A percentile compares a stretch with the other conserved stretches of the same genome.
phyloP scores from a whole-genome alignment of 2,329 filamentous ascomycete genomes.

The Talaromyces sp. region DNA sequence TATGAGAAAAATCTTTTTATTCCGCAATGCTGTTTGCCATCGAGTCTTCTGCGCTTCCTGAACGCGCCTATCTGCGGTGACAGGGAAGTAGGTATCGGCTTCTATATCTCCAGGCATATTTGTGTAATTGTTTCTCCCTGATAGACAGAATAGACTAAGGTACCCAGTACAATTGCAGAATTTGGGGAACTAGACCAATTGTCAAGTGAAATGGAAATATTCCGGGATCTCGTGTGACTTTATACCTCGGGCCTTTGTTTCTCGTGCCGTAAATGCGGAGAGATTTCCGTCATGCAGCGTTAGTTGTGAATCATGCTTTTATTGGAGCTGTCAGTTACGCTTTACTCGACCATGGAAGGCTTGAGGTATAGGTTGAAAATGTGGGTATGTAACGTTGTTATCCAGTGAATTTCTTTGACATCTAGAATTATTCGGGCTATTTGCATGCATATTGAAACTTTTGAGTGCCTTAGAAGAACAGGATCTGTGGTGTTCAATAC shows the following conservation, averaged over 20 bases:
- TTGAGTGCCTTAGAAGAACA: too few relatives aligned
- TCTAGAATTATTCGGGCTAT: too few relatives aligned
- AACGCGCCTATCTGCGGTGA: conserved; percentile 19
- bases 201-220: not conserved
- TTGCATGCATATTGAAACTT: too few relatives aligned
- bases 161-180: not conserved
- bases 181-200: not conserved
- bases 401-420: too few relatives aligned
- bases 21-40: conserved; percentile 31
- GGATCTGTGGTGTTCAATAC: too few relatives aligned
- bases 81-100: not conserved
- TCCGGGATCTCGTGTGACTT: not conserved
- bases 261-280: not conserved
- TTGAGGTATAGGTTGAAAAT: not conserved
- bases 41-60: conserved; percentile 26
- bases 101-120: not conserved
- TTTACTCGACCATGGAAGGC: not conserved
- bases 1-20: conserved; percentile 51
- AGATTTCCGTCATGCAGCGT: not conserved
- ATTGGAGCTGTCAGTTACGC: not conserved
- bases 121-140: not conserved
- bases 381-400: too few relatives aligned
- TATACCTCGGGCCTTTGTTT: not conserved
- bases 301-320: not conserved
- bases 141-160: not conserved